Evolutionary conservation across 805 yeast genomes (phyloP).

Genomic region (Saturnispora dispora): DNA sequence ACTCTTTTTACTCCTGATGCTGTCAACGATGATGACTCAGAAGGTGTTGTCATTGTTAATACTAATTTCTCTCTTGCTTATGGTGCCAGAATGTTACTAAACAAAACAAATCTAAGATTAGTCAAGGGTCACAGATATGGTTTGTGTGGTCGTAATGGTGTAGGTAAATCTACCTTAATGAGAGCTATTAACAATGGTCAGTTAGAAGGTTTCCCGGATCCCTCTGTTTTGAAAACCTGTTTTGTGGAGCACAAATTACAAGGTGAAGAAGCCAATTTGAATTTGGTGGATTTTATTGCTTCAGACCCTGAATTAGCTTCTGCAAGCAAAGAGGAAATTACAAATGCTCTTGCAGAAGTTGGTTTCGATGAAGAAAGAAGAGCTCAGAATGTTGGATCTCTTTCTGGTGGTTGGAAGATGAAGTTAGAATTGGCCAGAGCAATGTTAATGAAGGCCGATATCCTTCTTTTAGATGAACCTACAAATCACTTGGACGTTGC

Average conservation of each 20-base stretch:
- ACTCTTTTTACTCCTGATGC: slow-evolving; percentile 46
- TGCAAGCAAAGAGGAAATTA: slow-evolving; percentile 61
- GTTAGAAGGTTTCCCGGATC: slow-evolving; percentile 93
- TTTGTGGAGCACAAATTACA: slow-evolving; percentile 96
- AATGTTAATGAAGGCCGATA: slow-evolving; percentile 95
- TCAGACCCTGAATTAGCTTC: slow-evolving; percentile 70
- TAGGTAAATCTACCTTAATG: slow-evolving; percentile 97
- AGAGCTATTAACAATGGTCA: slow-evolving; percentile 95
- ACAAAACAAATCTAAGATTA: slow-evolving; percentile 82
- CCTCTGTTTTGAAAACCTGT: slow-evolving; percentile 79
- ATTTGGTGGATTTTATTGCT: slow-evolving; percentile 79
- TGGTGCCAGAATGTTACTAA: slow-evolving; percentile 93
- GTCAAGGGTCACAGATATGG: slow-evolving; percentile 96
- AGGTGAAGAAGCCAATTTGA: slow-evolving; percentile 88
- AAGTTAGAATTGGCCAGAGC: slow-evolving; percentile 98
- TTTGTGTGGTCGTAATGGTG: slow-evolving; percentile 97
- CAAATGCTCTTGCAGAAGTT: slow-evolving; percentile 69
- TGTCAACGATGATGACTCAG: slow-evolving; percentile 53
- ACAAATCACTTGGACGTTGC: slow-evolving; percentile 95
- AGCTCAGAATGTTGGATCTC: slow-evolving; percentile 82
- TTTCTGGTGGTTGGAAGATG: slow-evolving; percentile 99
- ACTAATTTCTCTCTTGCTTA: slow-evolving; percentile 93
- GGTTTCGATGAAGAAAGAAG: slow-evolving; percentile 90
- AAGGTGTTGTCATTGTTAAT: slow-evolving; percentile 86
- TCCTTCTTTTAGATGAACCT: slow-evolving; percentile 91